A percentile compares a stretch with the other conserved stretches of the same genome.
These are phyloP conservation scores for Zygoascus biomembranicola DNA, from an alignment of 805 yeast genomes.

Conservation along the genomic window DNA sequence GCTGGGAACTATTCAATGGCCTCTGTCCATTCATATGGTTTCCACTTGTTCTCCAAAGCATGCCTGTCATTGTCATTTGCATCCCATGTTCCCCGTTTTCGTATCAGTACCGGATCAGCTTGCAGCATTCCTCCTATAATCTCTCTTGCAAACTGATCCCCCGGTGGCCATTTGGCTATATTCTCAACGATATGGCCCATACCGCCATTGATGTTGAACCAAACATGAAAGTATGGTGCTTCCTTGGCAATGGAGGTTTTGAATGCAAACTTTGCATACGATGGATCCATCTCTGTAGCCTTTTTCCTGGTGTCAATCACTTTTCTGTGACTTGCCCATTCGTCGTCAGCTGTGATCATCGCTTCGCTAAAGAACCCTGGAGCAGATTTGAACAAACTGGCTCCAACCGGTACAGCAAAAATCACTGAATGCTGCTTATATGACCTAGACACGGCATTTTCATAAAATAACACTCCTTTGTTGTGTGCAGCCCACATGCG, in stretches of 20 bases:
- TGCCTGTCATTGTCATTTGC: slow-evolving; percentile 25
- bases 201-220: slow-evolving; percentile 42
- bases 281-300: slow-evolving; percentile 16
- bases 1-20: neutral
- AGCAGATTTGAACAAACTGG: slow-evolving; percentile 24
- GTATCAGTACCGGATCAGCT: slow-evolving; percentile 30
- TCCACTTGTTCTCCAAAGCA: slow-evolving; percentile 30
- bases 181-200: slow-evolving; percentile 44
- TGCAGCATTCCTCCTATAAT: slow-evolving; percentile 40
- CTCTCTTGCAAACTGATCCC: slow-evolving; percentile 38
- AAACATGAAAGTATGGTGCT: slow-evolving; percentile 44
- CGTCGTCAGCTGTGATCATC: slow-evolving; percentile 31
- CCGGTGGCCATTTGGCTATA: slow-evolving; percentile 35
- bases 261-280: slow-evolving; percentile 21
- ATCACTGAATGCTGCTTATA: slow-evolving; percentile 34
- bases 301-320: slow-evolving; percentile 33
- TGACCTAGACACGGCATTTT: slow-evolving; percentile 29
- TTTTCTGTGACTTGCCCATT: slow-evolving; percentile 33
- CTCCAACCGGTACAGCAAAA: slow-evolving; percentile 38
- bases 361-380: slow-evolving; percentile 38
- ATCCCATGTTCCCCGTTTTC: slow-evolving; percentile 27
- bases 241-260: slow-evolving; percentile 36
- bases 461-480: slow-evolving; percentile 39
- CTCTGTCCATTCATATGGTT: slow-evolving; percentile 29
- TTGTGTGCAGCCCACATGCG: slow-evolving; percentile 32